phyloP scores from a whole-genome alignment of 192 early-diverging fungal genomes.

The Globomyces pollinis-pini region DNA sequence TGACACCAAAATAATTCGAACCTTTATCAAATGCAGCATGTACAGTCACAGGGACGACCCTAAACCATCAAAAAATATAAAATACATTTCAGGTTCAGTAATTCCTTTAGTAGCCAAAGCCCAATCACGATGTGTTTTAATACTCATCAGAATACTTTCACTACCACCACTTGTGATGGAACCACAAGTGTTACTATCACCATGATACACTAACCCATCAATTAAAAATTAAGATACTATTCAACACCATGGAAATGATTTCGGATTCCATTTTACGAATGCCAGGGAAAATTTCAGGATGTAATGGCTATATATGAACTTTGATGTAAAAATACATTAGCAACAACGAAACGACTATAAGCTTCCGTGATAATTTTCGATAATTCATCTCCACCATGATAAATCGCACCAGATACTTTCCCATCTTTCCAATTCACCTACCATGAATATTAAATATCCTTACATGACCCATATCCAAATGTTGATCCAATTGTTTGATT shows the following conservation, averaged over 20 bases:
- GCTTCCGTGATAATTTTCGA: slow-evolving; percentile 65
- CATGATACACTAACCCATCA: slow-evolving; percentile 89
- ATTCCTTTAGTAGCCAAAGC: slow-evolving; percentile 70
- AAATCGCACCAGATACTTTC: slow-evolving; percentile 81
- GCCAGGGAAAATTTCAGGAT: slow-evolving; percentile 92
- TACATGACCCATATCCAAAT: slow-evolving; percentile 47
- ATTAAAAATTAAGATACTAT: no score
- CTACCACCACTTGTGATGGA: slow-evolving; percentile 91
- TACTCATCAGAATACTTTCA: slow-evolving; percentile 90
- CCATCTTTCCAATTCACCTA: slow-evolving; percentile 77
- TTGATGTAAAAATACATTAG: slow-evolving; percentile 47
- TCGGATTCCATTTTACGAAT: slow-evolving; percentile 95
- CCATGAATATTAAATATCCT: slow-evolving; percentile 42
- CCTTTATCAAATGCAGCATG: slow-evolving; percentile 97
- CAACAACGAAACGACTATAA: slow-evolving; percentile 70
- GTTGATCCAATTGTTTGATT: slow-evolving; percentile 16
- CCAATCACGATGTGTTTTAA: slow-evolving; percentile 88
- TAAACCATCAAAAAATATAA: slow-evolving; percentile 22
- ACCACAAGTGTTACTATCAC: slow-evolving; percentile 61
- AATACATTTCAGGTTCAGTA: slow-evolving; percentile 81
- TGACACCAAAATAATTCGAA: slow-evolving; percentile 83
- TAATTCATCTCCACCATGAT: slow-evolving; percentile 87
- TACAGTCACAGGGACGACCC: slow-evolving; percentile 82
- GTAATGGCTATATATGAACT: no score
- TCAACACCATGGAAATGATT: slow-evolving; percentile 82